phyloP scores from a whole-genome alignment of 2,329 filamentous ascomycete species.

The Aspergillus sp. region DNA sequence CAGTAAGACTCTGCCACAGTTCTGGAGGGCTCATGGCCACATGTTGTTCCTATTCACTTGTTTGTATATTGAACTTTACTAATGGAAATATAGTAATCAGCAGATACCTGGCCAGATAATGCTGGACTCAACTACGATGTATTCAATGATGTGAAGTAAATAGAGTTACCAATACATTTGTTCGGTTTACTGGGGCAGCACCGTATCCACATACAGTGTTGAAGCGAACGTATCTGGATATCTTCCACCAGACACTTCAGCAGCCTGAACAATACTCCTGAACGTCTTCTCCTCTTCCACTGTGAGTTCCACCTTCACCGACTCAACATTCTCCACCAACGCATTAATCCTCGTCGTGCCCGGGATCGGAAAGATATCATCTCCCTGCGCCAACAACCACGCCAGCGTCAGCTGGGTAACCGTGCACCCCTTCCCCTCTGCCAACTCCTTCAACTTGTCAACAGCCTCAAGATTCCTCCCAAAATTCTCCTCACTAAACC shows the following conservation, averaged over 20 bases:
- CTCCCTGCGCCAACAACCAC: slow-evolving; percentile 62
- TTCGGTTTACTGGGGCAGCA: slow-evolving; percentile 1
- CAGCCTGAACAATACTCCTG: slow-evolving; percentile 2
- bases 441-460: slow-evolving; percentile 50
- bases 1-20: too few relatives aligned
- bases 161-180: not conserved
- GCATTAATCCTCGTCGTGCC: slow-evolving; percentile 52
- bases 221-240: slow-evolving; percentile 4
- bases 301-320: slow-evolving; percentile 16
- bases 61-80: too few relatives aligned
- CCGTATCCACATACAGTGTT: slow-evolving; percentile 14
- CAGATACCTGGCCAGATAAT: too few relatives aligned
- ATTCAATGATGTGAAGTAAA: too few relatives aligned
- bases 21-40: too few relatives aligned
- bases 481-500: slow-evolving; percentile 56
- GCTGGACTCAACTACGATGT: not conserved
- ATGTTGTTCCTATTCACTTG: too few relatives aligned
- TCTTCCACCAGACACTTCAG: slow-evolving; percentile 9
- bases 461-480: slow-evolving; percentile 57
- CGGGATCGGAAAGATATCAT: slow-evolving; percentile 61
- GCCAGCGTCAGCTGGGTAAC: slow-evolving; percentile 60
- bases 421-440: slow-evolving; percentile 55
- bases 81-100: too few relatives aligned
- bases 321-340: slow-evolving; percentile 45
- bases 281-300: slow-evolving; percentile 16